Conservation (phyloP, 2,329 filamentous ascomycete genomes). For the Hypoxylon sp. region DNA sequence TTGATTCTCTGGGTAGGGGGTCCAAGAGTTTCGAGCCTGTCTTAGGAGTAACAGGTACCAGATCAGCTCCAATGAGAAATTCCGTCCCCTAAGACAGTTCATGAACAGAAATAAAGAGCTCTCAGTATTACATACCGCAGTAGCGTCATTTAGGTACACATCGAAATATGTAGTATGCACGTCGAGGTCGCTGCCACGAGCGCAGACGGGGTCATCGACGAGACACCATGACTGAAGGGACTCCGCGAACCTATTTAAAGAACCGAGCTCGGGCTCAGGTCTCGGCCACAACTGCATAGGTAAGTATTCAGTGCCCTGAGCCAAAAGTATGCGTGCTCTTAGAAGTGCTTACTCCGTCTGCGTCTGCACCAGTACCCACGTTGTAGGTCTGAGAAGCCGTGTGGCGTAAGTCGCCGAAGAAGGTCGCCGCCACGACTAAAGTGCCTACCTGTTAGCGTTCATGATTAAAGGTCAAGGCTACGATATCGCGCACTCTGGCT, state of each 20-base stretch:
- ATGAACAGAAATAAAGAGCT: too few species aligned
- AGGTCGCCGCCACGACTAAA: constrained; percentile 44
- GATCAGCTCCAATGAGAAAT: too few species aligned
- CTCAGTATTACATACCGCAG: too few species aligned
- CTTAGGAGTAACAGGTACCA: too few species aligned
- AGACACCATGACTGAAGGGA: constrained; percentile 18
- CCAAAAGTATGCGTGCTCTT: neutral
- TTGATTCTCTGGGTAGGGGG: too few species aligned
- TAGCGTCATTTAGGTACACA: too few species aligned
- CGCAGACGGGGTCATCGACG: constrained; percentile 4
- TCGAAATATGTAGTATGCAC: constrained; percentile 20
- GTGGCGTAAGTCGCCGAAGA: constrained; percentile 53
- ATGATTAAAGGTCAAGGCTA: neutral
- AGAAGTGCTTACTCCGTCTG: constrained; percentile 38
- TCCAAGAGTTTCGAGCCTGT: too few species aligned
- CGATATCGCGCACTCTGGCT: neutral
- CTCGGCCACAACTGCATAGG: neutral
- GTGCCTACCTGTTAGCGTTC: constrained; percentile 3
- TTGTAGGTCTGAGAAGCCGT: constrained; percentile 51
- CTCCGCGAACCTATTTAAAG: constrained; percentile 8
- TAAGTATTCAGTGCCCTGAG: neutral
- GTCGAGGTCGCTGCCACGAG: neutral
- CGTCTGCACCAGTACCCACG: constrained; percentile 45
- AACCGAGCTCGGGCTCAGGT: neutral
- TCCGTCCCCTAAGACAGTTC: too few species aligned